A percentile compares a stretch with the other conserved stretches of the same genome.
These are phyloP conservation scores for Hypoxylon perforatum DNA, from an alignment of 495 filamentous ascomycete genomes.

Conservation along the genomic window DNA sequence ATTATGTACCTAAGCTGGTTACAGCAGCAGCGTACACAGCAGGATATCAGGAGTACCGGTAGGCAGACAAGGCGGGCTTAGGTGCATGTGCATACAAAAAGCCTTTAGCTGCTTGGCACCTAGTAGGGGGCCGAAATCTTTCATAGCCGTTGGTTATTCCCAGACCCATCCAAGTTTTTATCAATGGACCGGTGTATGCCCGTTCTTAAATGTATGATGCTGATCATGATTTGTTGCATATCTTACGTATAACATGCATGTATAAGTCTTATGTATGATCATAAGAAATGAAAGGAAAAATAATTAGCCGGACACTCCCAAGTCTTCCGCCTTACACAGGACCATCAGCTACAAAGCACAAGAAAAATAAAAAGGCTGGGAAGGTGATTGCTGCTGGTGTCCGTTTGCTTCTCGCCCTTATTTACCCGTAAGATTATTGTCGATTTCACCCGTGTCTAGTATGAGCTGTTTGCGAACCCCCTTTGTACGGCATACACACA, in stretches of 20 bases:
- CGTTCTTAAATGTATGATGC: slow-evolving; percentile 13
- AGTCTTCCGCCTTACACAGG: neutral
- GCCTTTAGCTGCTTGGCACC: too few species aligned
- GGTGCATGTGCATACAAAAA: too few species aligned
- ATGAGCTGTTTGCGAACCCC: slow-evolving; percentile 29
- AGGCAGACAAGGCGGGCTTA: too few species aligned
- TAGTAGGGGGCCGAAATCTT: slow-evolving; percentile 16
- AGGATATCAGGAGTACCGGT: slow-evolving; percentile 34
- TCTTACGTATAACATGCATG: too few species aligned
- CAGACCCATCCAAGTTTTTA: too few species aligned
- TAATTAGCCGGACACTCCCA: slow-evolving; percentile 7
- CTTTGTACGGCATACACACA: slow-evolving; percentile 21
- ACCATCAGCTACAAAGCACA: neutral
- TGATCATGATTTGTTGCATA: slow-evolving; percentile 36
- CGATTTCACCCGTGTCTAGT: slow-evolving; percentile 12
- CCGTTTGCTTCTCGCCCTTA: slow-evolving; percentile 15
- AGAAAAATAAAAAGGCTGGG: slow-evolving; percentile 6
- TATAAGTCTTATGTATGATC: too few species aligned
- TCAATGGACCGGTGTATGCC: slow-evolving; percentile 36
- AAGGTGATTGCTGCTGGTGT: neutral
- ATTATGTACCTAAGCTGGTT: neutral
- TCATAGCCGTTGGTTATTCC: slow-evolving; percentile 11
- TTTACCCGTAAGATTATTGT: slow-evolving; percentile 12
- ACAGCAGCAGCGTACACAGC: slow-evolving; percentile 1
- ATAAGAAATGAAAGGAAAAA: slow-evolving; percentile 17